Base-by-base conservation (phyloP, 768 basidiomycete species). In the Leucocoprinus birnbaumii region DNA sequence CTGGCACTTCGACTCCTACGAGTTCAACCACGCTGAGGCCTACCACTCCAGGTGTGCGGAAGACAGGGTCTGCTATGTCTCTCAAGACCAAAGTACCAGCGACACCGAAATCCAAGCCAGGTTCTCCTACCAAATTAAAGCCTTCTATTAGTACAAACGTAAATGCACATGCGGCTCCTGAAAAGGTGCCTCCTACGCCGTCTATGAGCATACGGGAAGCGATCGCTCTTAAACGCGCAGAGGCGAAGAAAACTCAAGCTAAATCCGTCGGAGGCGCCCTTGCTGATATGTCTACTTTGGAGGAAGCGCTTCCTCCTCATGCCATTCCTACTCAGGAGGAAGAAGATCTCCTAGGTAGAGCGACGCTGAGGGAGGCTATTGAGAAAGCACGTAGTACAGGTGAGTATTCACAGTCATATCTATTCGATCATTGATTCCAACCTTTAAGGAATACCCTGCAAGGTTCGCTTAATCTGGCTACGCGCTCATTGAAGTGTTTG, bases 361-460 rank as follows among this genome's bases (percentile, higher is more conserved):
- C 82, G 69, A 78, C 87, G 13, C 69, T 89, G 49, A 79, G 82
- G 52, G 88, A 92, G 62, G 80, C 85, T 0, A 91, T 93, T 38
- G 88, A 91, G 61, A 84, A 85, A 45, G 88, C 83, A 10, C 80
- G 86, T 49, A 87, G 79, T 61, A 86, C 87, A 75, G 90, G 90
- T 91, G 68, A 78, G 75, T 70, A 56, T 53, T 43, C 44, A 19
- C 53, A 58, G 57, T 59, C 48, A 57, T 45, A 45, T 59, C 56
- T 22, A 65, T 54, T 66, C 64, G 73, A 56, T 62, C 68, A 59
- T 71, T 75, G 69, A 71, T 73, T 74, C 80, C 63, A 82, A 76
- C 62, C 63, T 61, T 64, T 69, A 79, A 77, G 78, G 64, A 69
- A 57, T 56, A 64, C 59, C 37, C 59, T 59, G 57, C 51, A 70